Evolutionary conservation across 768 basidiomycete species (phyloP).

Genomic region (Lactarius tabidus): DNA sequence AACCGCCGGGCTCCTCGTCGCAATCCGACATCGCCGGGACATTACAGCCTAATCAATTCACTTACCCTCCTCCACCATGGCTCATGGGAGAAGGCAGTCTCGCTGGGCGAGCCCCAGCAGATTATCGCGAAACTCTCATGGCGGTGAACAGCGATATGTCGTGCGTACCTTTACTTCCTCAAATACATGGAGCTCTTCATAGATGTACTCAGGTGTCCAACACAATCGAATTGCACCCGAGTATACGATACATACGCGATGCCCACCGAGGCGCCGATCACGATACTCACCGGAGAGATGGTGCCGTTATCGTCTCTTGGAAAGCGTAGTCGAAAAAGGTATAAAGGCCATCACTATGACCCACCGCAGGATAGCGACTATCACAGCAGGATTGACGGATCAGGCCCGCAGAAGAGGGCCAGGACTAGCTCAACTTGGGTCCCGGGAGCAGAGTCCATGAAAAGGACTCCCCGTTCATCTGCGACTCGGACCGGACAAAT

Average conservation of each 20-base stretch:
- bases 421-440: neutral
- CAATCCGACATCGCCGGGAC: neutral
- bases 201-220: neutral
- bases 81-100: neutral
- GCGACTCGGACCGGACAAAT: neutral
- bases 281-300: neutral
- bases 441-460: neutral
- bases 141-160: neutral
- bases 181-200: neutral
- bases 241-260: neutral
- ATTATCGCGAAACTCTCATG: neutral
- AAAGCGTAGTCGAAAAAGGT: neutral
- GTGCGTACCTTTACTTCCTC: neutral
- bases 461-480: neutral
- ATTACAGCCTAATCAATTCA: neutral
- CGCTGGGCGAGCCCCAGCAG: neutral
- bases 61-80: too few species aligned
- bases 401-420: neutral
- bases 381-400: neutral
- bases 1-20: neutral
- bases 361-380: neutral
- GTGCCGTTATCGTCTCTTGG: neutral
- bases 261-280: neutral
- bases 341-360: neutral
- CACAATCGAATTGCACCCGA: neutral